These are phyloP conservation scores for Trypanosoma cruzi DNA, from an alignment of 208 protist species.

Conservation along the genomic window DNA sequence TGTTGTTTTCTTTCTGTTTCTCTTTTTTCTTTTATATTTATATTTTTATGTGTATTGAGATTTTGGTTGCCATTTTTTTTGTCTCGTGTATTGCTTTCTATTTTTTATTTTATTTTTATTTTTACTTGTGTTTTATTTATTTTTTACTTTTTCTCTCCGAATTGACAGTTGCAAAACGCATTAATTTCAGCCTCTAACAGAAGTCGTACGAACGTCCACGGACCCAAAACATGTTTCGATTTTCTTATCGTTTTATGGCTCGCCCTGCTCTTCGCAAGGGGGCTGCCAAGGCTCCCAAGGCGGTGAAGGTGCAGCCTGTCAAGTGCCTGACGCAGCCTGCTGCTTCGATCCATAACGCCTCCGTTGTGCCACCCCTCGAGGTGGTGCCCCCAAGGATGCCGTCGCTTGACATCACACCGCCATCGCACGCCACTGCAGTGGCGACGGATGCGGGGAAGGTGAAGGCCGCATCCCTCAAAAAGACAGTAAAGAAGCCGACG, in stretches of 20 bases:
- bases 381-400: conserved; percentile 23
- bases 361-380: conserved; percentile 16
- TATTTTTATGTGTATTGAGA: background rate
- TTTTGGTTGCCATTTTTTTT: background rate
- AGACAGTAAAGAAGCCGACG: conserved; percentile 6
- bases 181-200: background rate
- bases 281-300: conserved; percentile 7
- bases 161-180: background rate
- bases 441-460: background rate
- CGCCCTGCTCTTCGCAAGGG: conserved; percentile 8
- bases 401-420: conserved; percentile 6
- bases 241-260: conserved; percentile 23
- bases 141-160: background rate
- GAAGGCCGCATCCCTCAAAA: background rate
- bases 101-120: background rate
- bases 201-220: background rate
- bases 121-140: conserved; percentile 16
- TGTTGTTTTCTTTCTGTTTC: conserved; percentile 14
- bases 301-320: conserved; percentile 5
- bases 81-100: background rate
- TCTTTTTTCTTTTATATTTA: conserved; percentile 10
- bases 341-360: conserved; percentile 14
- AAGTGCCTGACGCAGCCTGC: conserved; percentile 3
- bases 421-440: background rate
- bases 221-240: conserved; percentile 13